These are phyloP conservation scores for Linaria vulgaris DNA, from an alignment of 257 asterid genomes.

Conservation along the genomic window DNA sequence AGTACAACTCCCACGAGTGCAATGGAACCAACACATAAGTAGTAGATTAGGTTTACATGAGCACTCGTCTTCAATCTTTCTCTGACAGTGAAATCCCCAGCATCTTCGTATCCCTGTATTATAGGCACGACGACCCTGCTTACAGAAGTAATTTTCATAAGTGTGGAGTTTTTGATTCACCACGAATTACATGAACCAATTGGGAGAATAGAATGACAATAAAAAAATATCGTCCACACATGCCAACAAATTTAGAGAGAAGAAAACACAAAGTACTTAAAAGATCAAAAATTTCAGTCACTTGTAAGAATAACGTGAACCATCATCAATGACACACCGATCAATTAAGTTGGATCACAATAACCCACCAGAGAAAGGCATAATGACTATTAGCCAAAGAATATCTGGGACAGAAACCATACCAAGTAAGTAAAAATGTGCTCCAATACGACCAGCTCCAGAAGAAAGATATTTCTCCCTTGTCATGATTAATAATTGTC, in stretches of 20 bases:
- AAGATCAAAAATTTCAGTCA: no score
- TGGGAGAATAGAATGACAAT: no score
- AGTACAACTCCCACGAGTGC: conserved; percentile 56
- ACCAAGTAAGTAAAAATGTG: conserved; percentile 79
- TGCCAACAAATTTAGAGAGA: no score
- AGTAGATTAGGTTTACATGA: conserved; percentile 66
- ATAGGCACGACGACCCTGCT: conserved; percentile 89
- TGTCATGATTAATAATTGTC: conserved; percentile 51
- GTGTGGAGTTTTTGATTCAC: no score
- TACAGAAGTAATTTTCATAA: conserved; percentile 49
- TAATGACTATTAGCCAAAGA: no score
- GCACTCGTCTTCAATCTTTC: conserved; percentile 73
- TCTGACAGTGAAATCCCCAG: conserved; percentile 71
- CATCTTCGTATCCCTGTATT: conserved; percentile 88
- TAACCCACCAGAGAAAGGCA: no score
- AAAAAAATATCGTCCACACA: no score
- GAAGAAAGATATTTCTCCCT: conserved; percentile 62
- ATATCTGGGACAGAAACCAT: conserved; percentile 20
- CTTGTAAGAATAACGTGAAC: no score
- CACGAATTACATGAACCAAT: no score
- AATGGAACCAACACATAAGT: conserved; percentile 51
- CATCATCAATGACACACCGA: no score
- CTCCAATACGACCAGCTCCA: conserved; percentile 95
- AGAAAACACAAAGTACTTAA: no score
- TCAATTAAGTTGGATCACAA: no score